These are phyloP conservation scores for Plasmodium knowlesi DNA, from an alignment of 169 alveolate genomes.

Conservation along the genomic window DNA sequence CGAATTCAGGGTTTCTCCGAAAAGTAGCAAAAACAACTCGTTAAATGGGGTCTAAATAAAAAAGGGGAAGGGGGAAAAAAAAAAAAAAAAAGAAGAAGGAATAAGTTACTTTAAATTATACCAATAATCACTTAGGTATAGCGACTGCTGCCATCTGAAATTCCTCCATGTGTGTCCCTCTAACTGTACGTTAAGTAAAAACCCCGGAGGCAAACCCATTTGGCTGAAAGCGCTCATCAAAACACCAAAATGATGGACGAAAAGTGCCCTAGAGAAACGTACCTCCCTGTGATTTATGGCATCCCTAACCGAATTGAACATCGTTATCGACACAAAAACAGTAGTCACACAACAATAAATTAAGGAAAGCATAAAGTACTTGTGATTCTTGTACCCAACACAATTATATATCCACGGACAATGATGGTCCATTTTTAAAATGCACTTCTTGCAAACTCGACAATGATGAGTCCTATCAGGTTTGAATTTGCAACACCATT, in stretches of 20 bases:
- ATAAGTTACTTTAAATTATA: background rate
- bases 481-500: slow-evolving; percentile 85
- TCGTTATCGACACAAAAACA: slow-evolving; percentile 79
- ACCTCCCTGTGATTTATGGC: slow-evolving; percentile 40
- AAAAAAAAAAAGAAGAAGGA: background rate
- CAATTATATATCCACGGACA: slow-evolving; percentile 93
- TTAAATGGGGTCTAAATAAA: slow-evolving; percentile 81
- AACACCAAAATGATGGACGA: background rate
- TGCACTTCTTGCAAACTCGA: slow-evolving; percentile 89
- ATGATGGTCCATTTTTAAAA: slow-evolving; percentile 93
- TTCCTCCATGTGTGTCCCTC: background rate
- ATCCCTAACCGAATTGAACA: slow-evolving; percentile 81
- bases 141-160: background rate
- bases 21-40: slow-evolving; percentile 82
- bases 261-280: background rate
- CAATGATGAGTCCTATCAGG: slow-evolving; percentile 88
- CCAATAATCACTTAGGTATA: slow-evolving; percentile 13
- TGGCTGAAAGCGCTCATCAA: background rate
- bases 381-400: slow-evolving; percentile 91
- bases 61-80: background rate
- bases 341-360: slow-evolving; percentile 84
- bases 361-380: slow-evolving; percentile 85
- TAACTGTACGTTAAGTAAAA: background rate
- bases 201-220: background rate
- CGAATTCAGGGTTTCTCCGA: slow-evolving; percentile 86